A percentile compares a stretch with the other conserved stretches of the same genome.
phyloP scores from a whole-genome alignment of 805 yeast species.

The Wickerhamomyces sydowiorum region DNA sequence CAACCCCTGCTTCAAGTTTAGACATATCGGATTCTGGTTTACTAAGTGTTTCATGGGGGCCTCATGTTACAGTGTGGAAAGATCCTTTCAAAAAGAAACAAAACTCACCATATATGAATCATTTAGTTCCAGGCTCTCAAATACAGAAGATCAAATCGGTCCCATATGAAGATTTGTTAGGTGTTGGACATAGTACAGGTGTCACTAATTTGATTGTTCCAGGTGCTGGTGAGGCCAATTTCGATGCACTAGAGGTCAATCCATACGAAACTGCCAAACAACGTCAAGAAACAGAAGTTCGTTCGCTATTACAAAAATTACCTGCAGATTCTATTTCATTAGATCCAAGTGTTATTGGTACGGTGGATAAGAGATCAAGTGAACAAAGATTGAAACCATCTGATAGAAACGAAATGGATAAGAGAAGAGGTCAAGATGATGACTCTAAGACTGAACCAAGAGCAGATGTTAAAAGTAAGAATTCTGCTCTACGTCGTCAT shows the following conservation, averaged over 20 bases:
- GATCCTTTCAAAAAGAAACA: constrained; percentile 70
- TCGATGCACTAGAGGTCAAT: constrained; percentile 86
- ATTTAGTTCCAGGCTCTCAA: constrained; percentile 72
- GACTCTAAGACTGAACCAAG: constrained; percentile 38
- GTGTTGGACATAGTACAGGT: constrained; percentile 78
- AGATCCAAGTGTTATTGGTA: constrained; percentile 85
- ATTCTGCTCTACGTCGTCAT: constrained; percentile 76
- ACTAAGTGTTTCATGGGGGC: constrained; percentile 90
- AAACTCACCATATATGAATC: constrained; percentile 87
- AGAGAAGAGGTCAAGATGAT: constrained; percentile 30
- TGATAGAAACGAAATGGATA: constrained; percentile 40
- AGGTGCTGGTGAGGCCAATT: constrained; percentile 97
- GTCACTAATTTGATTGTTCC: constrained; percentile 86
- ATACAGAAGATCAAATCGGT: constrained; percentile 67
- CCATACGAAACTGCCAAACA: constrained; percentile 91
- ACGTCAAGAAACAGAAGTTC: constrained; percentile 90
- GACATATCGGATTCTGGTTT: constrained; percentile 85
- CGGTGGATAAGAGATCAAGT: constrained; percentile 67
- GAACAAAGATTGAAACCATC: constrained; percentile 58
- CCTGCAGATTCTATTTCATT: constrained; percentile 89
- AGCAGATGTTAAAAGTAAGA: constrained; percentile 71
- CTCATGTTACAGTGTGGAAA: constrained; percentile 93
- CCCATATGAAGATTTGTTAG: constrained; percentile 95
- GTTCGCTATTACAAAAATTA: constrained; percentile 77
- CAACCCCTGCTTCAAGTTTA: constrained; percentile 79